Conservation (phyloP, 225 moss, liverwort and hornwort genomes). For the Polytrichum formosum region DNA sequence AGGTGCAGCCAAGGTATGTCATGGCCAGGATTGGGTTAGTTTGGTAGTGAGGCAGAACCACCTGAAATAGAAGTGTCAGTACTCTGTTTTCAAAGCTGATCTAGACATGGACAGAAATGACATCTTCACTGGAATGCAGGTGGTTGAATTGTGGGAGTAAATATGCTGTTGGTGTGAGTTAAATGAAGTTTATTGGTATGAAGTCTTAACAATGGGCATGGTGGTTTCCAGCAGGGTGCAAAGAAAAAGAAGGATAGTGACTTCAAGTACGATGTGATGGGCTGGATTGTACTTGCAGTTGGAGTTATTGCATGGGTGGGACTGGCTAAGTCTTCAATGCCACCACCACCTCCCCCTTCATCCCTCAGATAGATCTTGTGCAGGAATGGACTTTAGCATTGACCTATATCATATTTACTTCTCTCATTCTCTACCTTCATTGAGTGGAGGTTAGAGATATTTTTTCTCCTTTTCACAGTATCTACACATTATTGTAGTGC, state of each 20-base stretch:
- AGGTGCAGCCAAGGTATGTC: constrained; percentile 62
- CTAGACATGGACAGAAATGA: too few species aligned
- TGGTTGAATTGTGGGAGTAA: too few species aligned
- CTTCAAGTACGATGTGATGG: constrained; percentile 98
- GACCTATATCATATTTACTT: neutral
- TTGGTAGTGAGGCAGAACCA: too few species aligned
- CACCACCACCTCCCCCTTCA: constrained; percentile 70
- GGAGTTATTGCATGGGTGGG: constrained; percentile 96
- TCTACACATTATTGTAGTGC: constrained; percentile 17
- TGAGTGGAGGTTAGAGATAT: neutral
- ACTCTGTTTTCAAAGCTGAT: too few species aligned
- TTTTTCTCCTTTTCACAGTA: constrained; percentile 12
- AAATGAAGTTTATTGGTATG: neutral
- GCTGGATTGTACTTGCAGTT: constrained; percentile 88
- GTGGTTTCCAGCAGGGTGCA: constrained; percentile 41
- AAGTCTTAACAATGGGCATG: neutral
- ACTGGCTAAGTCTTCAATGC: constrained; percentile 76
- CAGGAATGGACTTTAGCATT: constrained; percentile 9
- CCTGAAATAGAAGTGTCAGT: too few species aligned
- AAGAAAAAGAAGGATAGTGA: constrained; percentile 96
- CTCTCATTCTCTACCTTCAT: constrained; percentile 7
- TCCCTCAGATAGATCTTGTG: constrained; percentile 58
- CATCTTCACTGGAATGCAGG: too few species aligned
- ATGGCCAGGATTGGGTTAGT: too few species aligned
- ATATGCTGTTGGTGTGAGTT: too few species aligned